Evolutionary conservation across 2,329 filamentous ascomycete genomes (phyloP), one percentile per base, ranked within the genome.

Genomic region (Clarireedia homoeocarpa): DNA sequence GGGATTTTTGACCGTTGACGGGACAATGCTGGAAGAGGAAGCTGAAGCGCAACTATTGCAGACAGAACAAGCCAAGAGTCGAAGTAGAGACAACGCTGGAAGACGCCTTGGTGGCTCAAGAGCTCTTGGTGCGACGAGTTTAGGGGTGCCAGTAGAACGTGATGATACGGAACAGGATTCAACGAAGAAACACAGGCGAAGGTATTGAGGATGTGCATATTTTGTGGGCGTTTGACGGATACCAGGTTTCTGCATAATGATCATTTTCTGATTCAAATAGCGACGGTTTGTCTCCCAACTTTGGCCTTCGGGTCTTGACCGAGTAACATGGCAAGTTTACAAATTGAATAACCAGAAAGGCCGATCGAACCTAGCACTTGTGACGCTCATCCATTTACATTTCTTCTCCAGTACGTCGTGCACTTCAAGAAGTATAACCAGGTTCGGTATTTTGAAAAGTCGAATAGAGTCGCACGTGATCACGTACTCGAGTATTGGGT

Each of bases 1-100:
- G 58, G 89, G 88, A 10, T 94, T 92, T 68, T 73, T 96, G 59
- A 91, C 86, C 63, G 85, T 96, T 59, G 87, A 94, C 69, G 92
- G 91, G 26, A 95, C 89, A n/a, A 85, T 96, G 80, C 73, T 96
- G 50, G 77, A 79, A 48, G 80, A 80, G 45, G 80, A 82, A 20
- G 85, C 84, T 24, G 90, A 95, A 72, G 75, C 73, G 62, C 73
- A 74, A 26, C 73, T 88, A 30, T 73, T 81, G 48, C 75, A 77
- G 7, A 75, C 80, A 58, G 82, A 86, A 67, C 73, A 71, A 63
- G 70, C 74, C 55, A 68, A 71, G 62, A 66, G 69, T 62, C 38
- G 58, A 62, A 63, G 67, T 61, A 56, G 72, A 70, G 64, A 71
- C 69, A 51, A 69, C 75, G 56, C 77, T 75, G 38, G 80, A 34